Conservation (phyloP, 805 yeast genomes). For the Pichia manshurica region DNA sequence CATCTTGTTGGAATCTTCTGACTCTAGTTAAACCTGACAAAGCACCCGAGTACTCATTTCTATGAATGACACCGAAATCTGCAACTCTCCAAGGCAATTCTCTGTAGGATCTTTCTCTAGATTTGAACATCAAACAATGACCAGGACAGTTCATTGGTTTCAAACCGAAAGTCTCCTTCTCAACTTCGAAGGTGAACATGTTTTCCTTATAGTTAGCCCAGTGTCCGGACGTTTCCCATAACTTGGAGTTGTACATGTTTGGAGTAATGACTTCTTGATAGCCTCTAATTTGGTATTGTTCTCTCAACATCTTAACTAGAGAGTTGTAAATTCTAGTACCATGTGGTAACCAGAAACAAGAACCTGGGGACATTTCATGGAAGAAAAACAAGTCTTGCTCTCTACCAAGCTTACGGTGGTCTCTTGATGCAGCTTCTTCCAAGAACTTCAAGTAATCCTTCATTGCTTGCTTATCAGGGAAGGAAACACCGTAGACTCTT, state of each 20-base stretch:
- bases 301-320: conserved; percentile 70
- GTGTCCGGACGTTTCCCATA: conserved; percentile 99
- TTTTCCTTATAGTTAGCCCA: conserved; percentile 97
- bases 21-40: conserved; percentile 93
- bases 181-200: conserved; percentile 95
- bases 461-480: conserved; percentile 97
- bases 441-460: conserved; percentile 90
- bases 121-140: conserved; percentile 87
- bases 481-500: conserved; percentile 95
- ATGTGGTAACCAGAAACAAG: conserved; percentile 98
- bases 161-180: conserved; percentile 89
- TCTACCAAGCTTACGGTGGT: conserved; percentile 92
- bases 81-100: conserved; percentile 99
- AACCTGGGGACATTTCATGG: conserved; percentile 96
- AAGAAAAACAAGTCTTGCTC: conserved; percentile 95
- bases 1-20: conserved; percentile 98
- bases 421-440: conserved; percentile 94
- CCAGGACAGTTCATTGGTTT: conserved; percentile 75
- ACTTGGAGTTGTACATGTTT: conserved; percentile 93
- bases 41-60: conserved; percentile 96
- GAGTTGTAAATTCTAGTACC: conserved; percentile 96
- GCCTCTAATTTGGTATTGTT: conserved; percentile 87
- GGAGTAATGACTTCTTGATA: conserved; percentile 99
- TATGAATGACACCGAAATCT: conserved; percentile 94
- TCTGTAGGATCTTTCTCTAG: conserved; percentile 91